Percentiles rank a stretch among this genome's conserved stretches.
Evolutionary conservation across 2,329 filamentous ascomycete genomes (phyloP).

Genomic region (Helicocarpus griseus): DNA sequence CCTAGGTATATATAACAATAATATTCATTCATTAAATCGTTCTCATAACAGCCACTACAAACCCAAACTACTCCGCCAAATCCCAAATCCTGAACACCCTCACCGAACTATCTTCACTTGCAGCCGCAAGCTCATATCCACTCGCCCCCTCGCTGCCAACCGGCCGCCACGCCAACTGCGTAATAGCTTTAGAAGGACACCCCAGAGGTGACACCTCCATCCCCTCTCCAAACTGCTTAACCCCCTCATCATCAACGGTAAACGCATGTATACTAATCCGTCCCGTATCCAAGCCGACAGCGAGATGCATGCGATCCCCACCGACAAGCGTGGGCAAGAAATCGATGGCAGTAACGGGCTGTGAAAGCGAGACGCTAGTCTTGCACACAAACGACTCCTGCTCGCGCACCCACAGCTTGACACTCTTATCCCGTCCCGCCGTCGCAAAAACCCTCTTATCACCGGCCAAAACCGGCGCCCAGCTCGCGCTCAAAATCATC

Average conservation of each 20-base stretch:
- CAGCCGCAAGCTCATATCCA: conserved; percentile 32
- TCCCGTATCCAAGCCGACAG: conserved; percentile 40
- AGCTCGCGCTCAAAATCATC: conserved; percentile 85
- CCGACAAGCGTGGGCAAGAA: conserved; percentile 39
- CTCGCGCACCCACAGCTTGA: conserved; percentile 57
- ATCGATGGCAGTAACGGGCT: conserved; percentile 62
- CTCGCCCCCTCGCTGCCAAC: conserved; percentile 8
- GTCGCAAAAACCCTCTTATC: conserved; percentile 59
- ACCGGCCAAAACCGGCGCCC: conserved; percentile 50
- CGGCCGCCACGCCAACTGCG: conserved; percentile 62
- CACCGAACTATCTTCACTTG: conserved; percentile 37
- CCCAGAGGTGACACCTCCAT: conserved; percentile 28
- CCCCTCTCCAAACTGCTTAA: conserved; percentile 20
- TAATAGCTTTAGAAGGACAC: conserved; percentile 54
- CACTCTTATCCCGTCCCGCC: conserved; percentile 77
- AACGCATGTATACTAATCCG: conserved; percentile 34
- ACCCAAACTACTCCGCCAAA: conserved; percentile 12
- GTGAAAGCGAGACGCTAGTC: conserved; percentile 44
- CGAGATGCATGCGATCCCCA: conserved; percentile 27
- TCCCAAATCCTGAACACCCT: conserved; percentile 30
- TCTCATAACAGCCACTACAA: no score
- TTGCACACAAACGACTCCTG: conserved; percentile 42
- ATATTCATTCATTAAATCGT: not conserved
- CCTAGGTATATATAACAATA: not conserved
- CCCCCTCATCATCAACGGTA: conserved; percentile 20